Evolutionary conservation across 805 yeast genomes (phyloP), one percentile per base, ranked within the genome.

Genomic region (Saccharomycopsis fodiens): DNA sequence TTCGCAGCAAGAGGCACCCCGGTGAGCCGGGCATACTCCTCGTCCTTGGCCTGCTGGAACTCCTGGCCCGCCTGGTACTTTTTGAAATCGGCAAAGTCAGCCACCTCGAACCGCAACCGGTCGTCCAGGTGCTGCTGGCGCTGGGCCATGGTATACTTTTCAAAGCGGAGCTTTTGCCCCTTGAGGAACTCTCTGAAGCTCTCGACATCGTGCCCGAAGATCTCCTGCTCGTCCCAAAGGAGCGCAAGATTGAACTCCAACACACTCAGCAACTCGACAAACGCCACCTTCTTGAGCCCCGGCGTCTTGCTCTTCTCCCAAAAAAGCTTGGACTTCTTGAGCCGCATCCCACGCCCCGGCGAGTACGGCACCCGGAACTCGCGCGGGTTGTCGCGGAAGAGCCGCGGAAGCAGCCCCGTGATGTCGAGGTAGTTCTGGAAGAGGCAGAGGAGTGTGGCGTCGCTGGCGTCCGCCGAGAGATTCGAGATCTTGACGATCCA

Each of bases 401-500:
- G 70, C 42, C 64, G 64, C 19, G 74, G 69, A 42, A 51, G 43
- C 10, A 15, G 12, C 10, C 52, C 52, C 3, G 48, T 44, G 22
- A 51, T 51, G 39, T 51, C 54, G 17, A 44, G 40, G 29, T 51
- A 51, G 22, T 51, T 48, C 15, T 51, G 35, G 25, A 51, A 51
- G 19, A 51, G 30, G 16, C 43, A 48, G 19, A 45, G 25, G 4
- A 51, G 32, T n/a, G 32, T 19, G 19, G 45, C 47, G 19, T 51
- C 41, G 19, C 74, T 69, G 31, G 79, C 70, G 19, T 69, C 69
- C 2, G 74, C 65, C 0, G 88, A 85, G 31, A 84, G 59, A 50
- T 79, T 77, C 4, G 74, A 59, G 44, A 84, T 67, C 57, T 81
- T 82, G 38, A 76, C 75, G 46, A 82, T 81, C 57, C 69, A 82